Conservation (phyloP, 2,329 filamentous ascomycete genomes). For the Trichoderma oligosporum region DNA sequence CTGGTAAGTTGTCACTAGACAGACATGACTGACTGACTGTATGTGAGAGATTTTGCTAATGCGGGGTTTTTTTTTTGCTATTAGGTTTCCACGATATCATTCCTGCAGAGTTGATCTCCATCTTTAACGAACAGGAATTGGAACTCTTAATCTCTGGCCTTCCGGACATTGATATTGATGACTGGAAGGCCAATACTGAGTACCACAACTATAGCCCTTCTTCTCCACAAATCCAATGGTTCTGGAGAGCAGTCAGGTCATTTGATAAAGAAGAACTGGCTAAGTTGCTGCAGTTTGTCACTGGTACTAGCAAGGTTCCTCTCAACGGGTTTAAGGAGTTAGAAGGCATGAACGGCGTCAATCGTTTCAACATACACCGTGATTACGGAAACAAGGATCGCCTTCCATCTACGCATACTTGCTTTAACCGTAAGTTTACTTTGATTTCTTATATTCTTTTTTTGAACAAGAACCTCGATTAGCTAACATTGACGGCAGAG, state of each 20-base stretch:
- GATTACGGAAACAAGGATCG: conserved; percentile 97
- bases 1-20: conserved; percentile 51
- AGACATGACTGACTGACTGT: too few species aligned
- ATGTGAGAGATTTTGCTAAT: background rate
- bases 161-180: conserved; percentile 94
- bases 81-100: conserved; percentile 96
- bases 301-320: conserved; percentile 95
- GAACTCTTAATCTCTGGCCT: conserved; percentile 95
- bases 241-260: conserved; percentile 95
- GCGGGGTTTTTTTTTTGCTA: background rate
- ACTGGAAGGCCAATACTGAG: conserved; percentile 99
- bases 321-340: conserved; percentile 98
- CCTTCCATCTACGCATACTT: conserved; percentile 93
- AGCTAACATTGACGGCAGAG: conserved; percentile 57
- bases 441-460: background rate
- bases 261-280: conserved; percentile 99
- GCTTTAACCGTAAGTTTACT: conserved; percentile 87
- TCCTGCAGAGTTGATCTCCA: conserved; percentile 85
- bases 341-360: conserved; percentile 98
- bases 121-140: conserved; percentile 98
- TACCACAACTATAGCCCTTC: conserved; percentile 96
- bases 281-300: conserved; percentile 96
- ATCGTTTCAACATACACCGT: conserved; percentile 96
- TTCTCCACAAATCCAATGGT: conserved; percentile 97
- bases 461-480: conserved; percentile 19